Percentiles rank a stretch among this genome's conserved stretches.
phyloP scores from a whole-genome alignment of 345 rosid species.

The Trapa bicornis region DNA sequence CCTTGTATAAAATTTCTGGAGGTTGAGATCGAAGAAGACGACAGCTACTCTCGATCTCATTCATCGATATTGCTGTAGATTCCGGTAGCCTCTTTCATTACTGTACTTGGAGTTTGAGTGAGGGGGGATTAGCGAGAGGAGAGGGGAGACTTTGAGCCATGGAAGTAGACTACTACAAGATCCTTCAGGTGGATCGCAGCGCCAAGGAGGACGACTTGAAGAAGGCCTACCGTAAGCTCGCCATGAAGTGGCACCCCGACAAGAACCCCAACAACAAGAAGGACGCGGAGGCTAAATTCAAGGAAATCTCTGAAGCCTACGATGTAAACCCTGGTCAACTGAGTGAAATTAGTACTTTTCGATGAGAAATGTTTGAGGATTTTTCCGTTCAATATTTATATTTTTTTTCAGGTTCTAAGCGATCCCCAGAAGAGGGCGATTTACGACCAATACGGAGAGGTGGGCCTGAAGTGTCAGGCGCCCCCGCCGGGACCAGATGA shows the following conservation, averaged over 20 bases:
- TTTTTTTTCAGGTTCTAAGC: slow-evolving; percentile 44
- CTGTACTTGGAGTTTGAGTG: neutral
- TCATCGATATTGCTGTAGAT: neutral
- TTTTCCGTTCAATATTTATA: neutral
- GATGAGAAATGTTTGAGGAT: neutral
- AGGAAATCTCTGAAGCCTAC: slow-evolving; percentile 18
- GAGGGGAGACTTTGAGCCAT: slow-evolving; percentile 13
- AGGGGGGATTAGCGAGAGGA: neutral
- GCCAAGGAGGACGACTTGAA: slow-evolving; percentile 86
- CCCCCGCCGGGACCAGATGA: slow-evolving; percentile 66
- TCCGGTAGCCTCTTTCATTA: neutral
- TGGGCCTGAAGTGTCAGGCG: slow-evolving; percentile 61
- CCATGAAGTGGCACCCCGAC: slow-evolving; percentile 92
- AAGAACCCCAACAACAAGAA: slow-evolving; percentile 50
- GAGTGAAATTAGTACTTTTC: no score
- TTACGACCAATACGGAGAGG: slow-evolving; percentile 90
- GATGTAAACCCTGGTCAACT: slow-evolving; percentile 22
- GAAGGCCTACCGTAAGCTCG: slow-evolving; percentile 77
- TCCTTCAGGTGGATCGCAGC: slow-evolving; percentile 58
- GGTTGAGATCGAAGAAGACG: neutral
- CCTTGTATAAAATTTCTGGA: no score
- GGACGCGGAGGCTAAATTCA: slow-evolving; percentile 11
- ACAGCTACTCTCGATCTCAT: neutral
- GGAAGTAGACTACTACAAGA: slow-evolving; percentile 75
- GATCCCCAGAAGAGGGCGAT: slow-evolving; percentile 67